Evolutionary conservation across 106 monocot species (phyloP).

Genomic region (Hemerocallis citrina): DNA sequence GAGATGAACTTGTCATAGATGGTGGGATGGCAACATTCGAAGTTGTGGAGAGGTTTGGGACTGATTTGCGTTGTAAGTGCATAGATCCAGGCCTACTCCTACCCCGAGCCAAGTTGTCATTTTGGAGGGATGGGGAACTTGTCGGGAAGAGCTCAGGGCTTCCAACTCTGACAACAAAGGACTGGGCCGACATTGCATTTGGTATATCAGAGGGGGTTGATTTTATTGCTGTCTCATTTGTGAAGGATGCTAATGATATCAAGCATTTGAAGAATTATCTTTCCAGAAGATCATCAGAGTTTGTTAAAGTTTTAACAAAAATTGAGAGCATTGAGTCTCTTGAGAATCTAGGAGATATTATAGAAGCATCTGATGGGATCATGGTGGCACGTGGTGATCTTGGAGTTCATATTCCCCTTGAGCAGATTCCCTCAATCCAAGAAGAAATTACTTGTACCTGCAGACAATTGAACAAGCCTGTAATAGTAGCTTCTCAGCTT

Average conservation of each 20-base stretch:
- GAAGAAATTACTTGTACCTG: conserved; percentile 20
- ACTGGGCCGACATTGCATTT: conserved; percentile 56
- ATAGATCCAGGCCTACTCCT: conserved; percentile 43
- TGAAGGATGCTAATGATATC: conserved; percentile 35
- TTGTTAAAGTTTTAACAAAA: conserved; percentile 36
- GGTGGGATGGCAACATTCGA: conserved; percentile 53
- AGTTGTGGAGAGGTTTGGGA: conserved; percentile 39
- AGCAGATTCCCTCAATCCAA: conserved; percentile 39
- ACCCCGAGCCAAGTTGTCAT: conserved; percentile 38
- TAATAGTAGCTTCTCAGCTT: conserved; percentile 50
- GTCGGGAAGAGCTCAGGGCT: conserved; percentile 18
- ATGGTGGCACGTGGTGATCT: conserved; percentile 52
- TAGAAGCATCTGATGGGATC: conserved; percentile 40
- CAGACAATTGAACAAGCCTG: conserved; percentile 42
- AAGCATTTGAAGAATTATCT: conserved; percentile 38
- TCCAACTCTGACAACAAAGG: conserved; percentile 43
- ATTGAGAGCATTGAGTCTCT: conserved; percentile 41
- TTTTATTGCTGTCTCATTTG: conserved; percentile 44
- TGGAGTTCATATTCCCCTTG: conserved; percentile 40
- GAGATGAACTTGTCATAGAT: conserved; percentile 46
- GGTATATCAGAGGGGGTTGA: conserved; percentile 51
- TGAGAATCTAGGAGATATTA: conserved; percentile 30
- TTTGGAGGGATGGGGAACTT: conserved; percentile 47
- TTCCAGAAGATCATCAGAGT: conserved; percentile 25
- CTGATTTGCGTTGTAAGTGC: conserved; percentile 38